phyloP scores from a whole-genome alignment of 345 rosid species.

The Barbarea vulgaris region DNA sequence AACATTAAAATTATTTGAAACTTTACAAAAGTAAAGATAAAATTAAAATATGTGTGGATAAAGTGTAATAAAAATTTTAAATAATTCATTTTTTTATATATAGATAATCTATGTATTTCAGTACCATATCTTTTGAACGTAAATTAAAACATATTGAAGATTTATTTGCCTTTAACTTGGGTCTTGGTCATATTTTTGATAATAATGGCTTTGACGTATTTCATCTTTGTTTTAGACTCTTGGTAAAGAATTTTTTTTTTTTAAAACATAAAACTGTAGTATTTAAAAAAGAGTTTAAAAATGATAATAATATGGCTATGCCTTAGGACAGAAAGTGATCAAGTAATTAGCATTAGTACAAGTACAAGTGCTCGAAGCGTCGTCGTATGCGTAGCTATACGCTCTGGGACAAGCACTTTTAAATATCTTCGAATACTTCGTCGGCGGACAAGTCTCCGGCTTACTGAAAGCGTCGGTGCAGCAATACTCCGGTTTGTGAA shows the following conservation, averaged over 20 bases:
- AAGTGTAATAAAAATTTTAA: too few relatives aligned
- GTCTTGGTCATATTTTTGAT: too few relatives aligned
- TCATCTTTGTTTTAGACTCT: background rate
- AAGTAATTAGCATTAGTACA: conserved; percentile 76
- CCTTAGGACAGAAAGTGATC: conserved; percentile 64
- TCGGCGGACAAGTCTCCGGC: conserved; percentile 69
- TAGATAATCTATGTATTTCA: background rate
- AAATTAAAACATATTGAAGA: background rate
- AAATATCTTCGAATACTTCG: conserved; percentile 66
- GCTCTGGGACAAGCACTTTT: conserved; percentile 84
- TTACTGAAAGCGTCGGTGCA: conserved; percentile 67
- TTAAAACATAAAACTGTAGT: too few relatives aligned
- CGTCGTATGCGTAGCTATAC: conserved; percentile 92
- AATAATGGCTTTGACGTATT: background rate
- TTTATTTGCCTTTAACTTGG: too few relatives aligned
- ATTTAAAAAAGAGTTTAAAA: background rate
- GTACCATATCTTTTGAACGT: background rate
- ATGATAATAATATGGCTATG: background rate
- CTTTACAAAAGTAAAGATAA: too few relatives aligned
- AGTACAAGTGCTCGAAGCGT: conserved; percentile 73
- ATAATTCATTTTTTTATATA: too few relatives aligned
- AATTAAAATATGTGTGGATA: too few relatives aligned
- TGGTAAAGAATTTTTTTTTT: background rate
- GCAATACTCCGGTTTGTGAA: conserved; percentile 68
- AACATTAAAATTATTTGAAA: too few relatives aligned